Evolutionary conservation across 2,329 filamentous ascomycete species (phyloP).

Genomic region (Talaromyces sp.): DNA sequence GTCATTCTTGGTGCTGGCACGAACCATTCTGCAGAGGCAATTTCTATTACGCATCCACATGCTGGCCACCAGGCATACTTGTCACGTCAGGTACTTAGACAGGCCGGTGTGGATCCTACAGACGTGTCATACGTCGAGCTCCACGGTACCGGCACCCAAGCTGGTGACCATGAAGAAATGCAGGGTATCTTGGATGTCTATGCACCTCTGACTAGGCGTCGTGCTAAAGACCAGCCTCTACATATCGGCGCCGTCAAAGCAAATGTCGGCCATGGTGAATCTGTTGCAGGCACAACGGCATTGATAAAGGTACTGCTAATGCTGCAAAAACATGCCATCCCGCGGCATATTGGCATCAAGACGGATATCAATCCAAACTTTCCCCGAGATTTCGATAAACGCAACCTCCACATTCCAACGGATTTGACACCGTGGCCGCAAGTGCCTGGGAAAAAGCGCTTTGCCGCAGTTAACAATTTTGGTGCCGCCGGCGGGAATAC

Average conservation of each 20-base stretch:
- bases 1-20: constrained; percentile 71
- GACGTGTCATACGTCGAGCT: constrained; percentile 83
- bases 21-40: too few species aligned
- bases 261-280: constrained; percentile 62
- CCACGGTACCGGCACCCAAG: constrained; percentile 85
- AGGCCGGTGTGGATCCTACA: constrained; percentile 69
- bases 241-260: constrained; percentile 62
- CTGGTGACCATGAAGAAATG: constrained; percentile 80
- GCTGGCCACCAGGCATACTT: constrained; percentile 69
- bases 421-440: constrained; percentile 42
- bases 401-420: constrained; percentile 46
- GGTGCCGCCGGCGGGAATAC: constrained; percentile 64
- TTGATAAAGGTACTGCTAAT: constrained; percentile 13
- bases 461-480: constrained; percentile 62
- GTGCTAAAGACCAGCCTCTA: constrained; percentile 49
- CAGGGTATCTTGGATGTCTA: constrained; percentile 66
- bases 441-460: constrained; percentile 29
- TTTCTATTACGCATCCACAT: constrained; percentile 81
- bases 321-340: constrained; percentile 30
- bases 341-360: constrained; percentile 37
- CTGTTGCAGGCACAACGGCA: constrained; percentile 37
- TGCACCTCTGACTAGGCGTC: constrained; percentile 50
- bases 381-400: constrained; percentile 38
- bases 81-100: constrained; percentile 66
- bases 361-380: constrained; percentile 46